A percentile compares a stretch with the other conserved stretches of the same genome.
phyloP scores from a whole-genome alignment of 768 basidiomycete genomes.

The Mycena venus region DNA sequence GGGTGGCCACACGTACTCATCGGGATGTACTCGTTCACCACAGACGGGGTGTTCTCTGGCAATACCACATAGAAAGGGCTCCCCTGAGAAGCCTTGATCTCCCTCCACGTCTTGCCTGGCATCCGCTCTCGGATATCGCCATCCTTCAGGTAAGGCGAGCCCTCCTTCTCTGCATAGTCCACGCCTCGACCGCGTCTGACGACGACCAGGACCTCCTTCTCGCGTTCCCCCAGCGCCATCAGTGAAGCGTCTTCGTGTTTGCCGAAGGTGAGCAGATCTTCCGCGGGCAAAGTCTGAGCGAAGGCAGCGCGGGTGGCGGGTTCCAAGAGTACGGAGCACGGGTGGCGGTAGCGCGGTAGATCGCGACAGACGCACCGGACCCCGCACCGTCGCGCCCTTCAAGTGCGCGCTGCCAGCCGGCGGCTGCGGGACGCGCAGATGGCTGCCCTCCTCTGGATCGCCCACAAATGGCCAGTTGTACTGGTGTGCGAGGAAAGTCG shows the following conservation, averaged over 20 bases:
- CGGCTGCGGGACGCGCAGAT: constrained; percentile 13
- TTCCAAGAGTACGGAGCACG: constrained; percentile 1
- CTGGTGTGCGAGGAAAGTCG: background rate
- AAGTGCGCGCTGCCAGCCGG: background rate
- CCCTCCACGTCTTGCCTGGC: too few relatives aligned
- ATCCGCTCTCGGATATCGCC: constrained; percentile 9
- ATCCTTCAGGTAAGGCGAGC: background rate
- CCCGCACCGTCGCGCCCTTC: background rate
- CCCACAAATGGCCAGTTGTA: background rate
- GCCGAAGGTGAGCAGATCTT: background rate
- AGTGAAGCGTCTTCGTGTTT: background rate
- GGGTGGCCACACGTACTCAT: too few relatives aligned
- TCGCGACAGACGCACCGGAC: background rate
- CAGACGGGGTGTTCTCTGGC: too few relatives aligned
- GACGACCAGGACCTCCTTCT: constrained; percentile 8
- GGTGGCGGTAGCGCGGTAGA: background rate
- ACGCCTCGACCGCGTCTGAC: background rate
- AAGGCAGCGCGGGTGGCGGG: background rate
- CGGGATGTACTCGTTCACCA: too few relatives aligned
- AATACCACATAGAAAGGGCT: too few relatives aligned
- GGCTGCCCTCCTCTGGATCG: background rate
- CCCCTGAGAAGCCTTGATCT: too few relatives aligned
- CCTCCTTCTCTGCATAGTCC: constrained; percentile 6
- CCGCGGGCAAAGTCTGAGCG: constrained; percentile 3
- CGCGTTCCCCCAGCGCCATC: constrained; percentile 7